These are phyloP conservation scores for Hydnum rufescens DNA, from an alignment of 768 basidiomycete species.

Conservation along the genomic window DNA sequence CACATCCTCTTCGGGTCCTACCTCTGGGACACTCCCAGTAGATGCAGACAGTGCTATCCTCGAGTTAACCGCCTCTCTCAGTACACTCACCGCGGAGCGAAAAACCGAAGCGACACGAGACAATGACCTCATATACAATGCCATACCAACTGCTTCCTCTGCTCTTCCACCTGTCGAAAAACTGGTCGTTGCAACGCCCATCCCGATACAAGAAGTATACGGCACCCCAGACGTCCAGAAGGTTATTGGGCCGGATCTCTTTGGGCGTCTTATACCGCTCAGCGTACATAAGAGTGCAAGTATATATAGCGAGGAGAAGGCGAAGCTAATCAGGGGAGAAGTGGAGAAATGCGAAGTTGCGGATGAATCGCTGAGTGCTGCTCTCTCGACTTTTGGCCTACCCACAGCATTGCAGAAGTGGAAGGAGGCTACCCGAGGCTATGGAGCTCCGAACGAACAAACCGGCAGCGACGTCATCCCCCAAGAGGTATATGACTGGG, in stretches of 20 bases:
- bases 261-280: conserved; percentile 68
- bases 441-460: conserved; percentile 21
- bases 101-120: conserved; percentile 61
- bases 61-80: conserved; percentile 70
- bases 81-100: conserved; percentile 55
- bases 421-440: conserved; percentile 43
- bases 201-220: conserved; percentile 90
- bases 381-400: conserved; percentile 65
- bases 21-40: conserved; percentile 51
- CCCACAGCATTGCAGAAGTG: conserved; percentile 49
- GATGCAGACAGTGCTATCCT: conserved; percentile 64
- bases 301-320: conserved; percentile 97
- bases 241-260: conserved; percentile 84
- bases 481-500: conserved; percentile 49
- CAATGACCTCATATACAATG: conserved; percentile 96
- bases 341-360: conserved; percentile 72
- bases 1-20: conserved; percentile 22
- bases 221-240: conserved; percentile 79
- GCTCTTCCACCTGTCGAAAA: conserved; percentile 70
- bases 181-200: conserved; percentile 55
- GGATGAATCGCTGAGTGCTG: conserved; percentile 60
- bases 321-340: conserved; percentile 76
- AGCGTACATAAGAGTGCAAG: conserved; percentile 91
- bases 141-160: conserved; percentile 60
- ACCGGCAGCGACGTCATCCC: conserved; percentile 24